Evolutionary conservation across 2,329 filamentous ascomycete species (phyloP).

Genomic region (Fonsecaea pedrosoi): DNA sequence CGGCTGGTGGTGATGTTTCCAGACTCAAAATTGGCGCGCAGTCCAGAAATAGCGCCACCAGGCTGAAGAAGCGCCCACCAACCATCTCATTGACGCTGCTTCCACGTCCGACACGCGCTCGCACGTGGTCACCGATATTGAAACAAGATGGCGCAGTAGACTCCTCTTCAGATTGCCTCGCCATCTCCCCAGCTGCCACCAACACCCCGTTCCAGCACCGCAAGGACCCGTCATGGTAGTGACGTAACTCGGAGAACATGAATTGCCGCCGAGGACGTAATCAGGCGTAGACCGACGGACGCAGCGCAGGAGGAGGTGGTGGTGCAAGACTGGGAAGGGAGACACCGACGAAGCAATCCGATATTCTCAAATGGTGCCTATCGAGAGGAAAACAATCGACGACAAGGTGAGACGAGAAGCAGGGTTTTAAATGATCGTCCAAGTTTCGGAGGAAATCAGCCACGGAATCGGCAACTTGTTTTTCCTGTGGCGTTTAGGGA

Average conservation of each 20-base stretch:
- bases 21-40: slow-evolving; percentile 34
- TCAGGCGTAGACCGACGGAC: slow-evolving; percentile 2
- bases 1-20: slow-evolving; percentile 34
- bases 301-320: slow-evolving; percentile 8
- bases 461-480: slow-evolving; percentile 16
- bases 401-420: slow-evolving; percentile 12
- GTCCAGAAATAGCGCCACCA: slow-evolving; percentile 36
- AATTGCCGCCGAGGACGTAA: slow-evolving; percentile 12
- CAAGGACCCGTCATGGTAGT: slow-evolving; percentile 10
- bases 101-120: slow-evolving; percentile 37
- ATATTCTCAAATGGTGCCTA: slow-evolving; percentile 31
- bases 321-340: slow-evolving; percentile 21
- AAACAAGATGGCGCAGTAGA: slow-evolving; percentile 25
- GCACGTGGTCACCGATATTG: slow-evolving; percentile 29
- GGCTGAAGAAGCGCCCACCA: slow-evolving; percentile 39
- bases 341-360: slow-evolving; percentile 34
- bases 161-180: slow-evolving; percentile 31
- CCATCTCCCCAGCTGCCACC: slow-evolving; percentile 27
- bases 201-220: slow-evolving; percentile 11
- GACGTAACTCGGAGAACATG: slow-evolving; percentile 21
- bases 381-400: slow-evolving; percentile 18
- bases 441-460: slow-evolving; percentile 13
- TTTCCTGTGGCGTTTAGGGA: slow-evolving; percentile 23
- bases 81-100: slow-evolving; percentile 29
- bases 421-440: slow-evolving; percentile 27